These are phyloP conservation scores for Plenodomus tracheiphilus DNA, from an alignment of 2,329 filamentous ascomycete genomes.

Conservation along the genomic window DNA sequence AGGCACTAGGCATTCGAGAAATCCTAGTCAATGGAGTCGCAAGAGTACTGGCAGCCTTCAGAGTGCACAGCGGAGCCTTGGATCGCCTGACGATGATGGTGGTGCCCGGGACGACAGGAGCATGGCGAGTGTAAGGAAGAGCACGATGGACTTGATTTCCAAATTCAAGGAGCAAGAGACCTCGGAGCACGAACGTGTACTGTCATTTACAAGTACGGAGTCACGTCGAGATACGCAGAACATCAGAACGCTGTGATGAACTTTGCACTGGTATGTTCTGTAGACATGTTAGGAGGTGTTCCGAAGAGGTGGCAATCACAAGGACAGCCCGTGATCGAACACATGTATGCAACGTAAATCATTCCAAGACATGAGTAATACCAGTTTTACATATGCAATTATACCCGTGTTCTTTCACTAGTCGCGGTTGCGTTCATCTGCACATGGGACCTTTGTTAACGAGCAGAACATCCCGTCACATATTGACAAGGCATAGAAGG, in stretches of 20 bases:
- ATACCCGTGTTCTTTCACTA: no score
- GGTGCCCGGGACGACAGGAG: slow-evolving; percentile 26
- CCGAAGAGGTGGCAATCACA: no score
- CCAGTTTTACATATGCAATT: no score
- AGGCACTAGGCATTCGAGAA: slow-evolving; percentile 20
- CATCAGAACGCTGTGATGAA: not conserved
- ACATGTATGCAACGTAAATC: not conserved
- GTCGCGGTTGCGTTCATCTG: no score
- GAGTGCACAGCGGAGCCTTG: slow-evolving; percentile 20
- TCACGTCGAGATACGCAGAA: not conserved
- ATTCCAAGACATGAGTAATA: no score
- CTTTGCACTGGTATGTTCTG: not conserved
- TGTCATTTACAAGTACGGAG: slow-evolving; percentile 21
- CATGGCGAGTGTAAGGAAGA: slow-evolving; percentile 42
- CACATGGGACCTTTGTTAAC: no score
- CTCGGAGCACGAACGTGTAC: slow-evolving; percentile 25
- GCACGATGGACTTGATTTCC: slow-evolving; percentile 47
- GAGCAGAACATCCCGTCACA: no score
- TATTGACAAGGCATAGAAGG: no score
- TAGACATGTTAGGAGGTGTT: not conserved
- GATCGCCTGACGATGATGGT: slow-evolving; percentile 16
- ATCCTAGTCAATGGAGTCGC: slow-evolving; percentile 26
- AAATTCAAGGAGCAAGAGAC: slow-evolving; percentile 42
- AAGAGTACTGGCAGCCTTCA: slow-evolving; percentile 20
- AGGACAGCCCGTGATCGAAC: no score